Base-by-base conservation (phyloP, 208 protist species). In the Crithidia sp. region DNA sequence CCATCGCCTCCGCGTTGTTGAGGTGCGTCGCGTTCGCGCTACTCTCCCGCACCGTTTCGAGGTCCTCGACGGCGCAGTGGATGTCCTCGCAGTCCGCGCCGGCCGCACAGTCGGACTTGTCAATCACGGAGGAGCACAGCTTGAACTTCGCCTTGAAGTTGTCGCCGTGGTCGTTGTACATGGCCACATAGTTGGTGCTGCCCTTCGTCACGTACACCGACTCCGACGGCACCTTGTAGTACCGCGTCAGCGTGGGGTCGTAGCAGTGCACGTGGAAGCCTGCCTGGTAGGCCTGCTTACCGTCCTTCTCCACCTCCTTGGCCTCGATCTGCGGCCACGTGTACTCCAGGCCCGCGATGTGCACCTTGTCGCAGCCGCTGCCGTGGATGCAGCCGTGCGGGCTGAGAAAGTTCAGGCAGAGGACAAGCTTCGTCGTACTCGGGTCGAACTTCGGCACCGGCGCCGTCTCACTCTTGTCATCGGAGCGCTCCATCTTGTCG, bases 61-160 rank as follows among this genome's bases (percentile, higher is more conserved):
- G 63, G 63, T 92, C 84, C 7, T 70, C 67, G 17, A 85, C 41
- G 44, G 69, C 67, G 73, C 86, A 89, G 76, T 95, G 88, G 55
- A 95, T 88, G 50, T 87, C 69, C 17, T 60, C 57, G 79, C 82
- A 87, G 41, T 79, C 54, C 9, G 72, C 67, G 4, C 67, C 62
- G 28, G 74, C 58, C 13, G 67, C 68, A 66, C 79, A 87, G 17
- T 75, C 72, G 16, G 45, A 63, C 40, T 69, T 40, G 56, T 71
- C 44, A 39, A 75, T 53, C 36, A 56, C 64, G 16, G 44, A 55
- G n/a, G 77, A 63, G 76, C 83, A 91, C 4, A 95, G 57, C 70
- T 84, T 83, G 74, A 94, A 93, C 79, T 94, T 93, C 47, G 70
- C 72, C 74, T 94, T 93, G 76, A 92, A 96, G 67, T 94, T 94